Base-by-base conservation (phyloP, 768 basidiomycete genomes). In the Imleria badia region DNA sequence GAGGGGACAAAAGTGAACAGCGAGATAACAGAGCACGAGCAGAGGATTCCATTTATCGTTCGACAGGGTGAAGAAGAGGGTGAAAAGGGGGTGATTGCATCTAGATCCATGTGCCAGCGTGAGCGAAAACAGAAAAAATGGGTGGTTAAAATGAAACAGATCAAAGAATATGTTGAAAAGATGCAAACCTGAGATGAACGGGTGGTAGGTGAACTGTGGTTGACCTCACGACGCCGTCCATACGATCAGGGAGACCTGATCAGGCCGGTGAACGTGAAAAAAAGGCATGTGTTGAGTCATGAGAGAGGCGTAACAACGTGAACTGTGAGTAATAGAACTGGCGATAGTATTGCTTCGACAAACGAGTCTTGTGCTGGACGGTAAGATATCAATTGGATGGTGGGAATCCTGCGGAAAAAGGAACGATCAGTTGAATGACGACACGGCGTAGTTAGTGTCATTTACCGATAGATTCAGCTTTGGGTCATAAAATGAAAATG, bases 281-380 rank as follows among this genome's bases (percentile, higher is more conserved):
- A 43, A 36, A 41, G 26, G 15, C 33, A 22, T 41, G 47, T 22
- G 31, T 47, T 22, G 51, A 22, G 51, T 59, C 60, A 35, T 54
- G 35, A 36, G 11, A 36, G 15, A 33, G 36, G 38, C 55, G 31
- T 65, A 36, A 62, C 14, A 29, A 15, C 51, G 52, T 57, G 29
- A 51, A 34, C 1, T 19, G 36, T 31, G 42, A 52, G 49, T 22
- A 36, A 52, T 63, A 56, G 45, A 48, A 40, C 40, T 40, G 48
- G 64, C 29, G 55, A 52, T 45, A 56, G 54, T 54, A 47, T 54
- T 50, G 45, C 30, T 51, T 60, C n/a, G 51, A 63, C 52, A 45
- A 46, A 38, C 35, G 48, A 38, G 54, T 50, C 53, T 50, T 31
- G 34, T 51, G 48, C 33, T 52, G 34, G 41, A 51, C 50, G 44